phyloP scores from a whole-genome alignment of 345 rosid species.

The Citrus maxima region DNA sequence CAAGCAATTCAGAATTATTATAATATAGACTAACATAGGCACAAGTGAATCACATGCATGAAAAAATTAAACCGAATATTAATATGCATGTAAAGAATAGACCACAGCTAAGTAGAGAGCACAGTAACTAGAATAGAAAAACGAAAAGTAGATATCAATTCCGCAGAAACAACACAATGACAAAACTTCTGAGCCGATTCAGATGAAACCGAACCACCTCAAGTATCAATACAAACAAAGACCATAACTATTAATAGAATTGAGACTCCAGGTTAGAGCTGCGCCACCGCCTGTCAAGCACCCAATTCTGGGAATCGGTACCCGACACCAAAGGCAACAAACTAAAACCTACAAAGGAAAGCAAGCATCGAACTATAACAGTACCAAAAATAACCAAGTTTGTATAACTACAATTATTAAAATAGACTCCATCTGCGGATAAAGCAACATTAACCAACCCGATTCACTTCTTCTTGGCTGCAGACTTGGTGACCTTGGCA shows the following conservation, averaged over 20 bases:
- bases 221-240: not conserved
- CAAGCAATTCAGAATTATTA: too few relatives aligned
- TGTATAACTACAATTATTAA: not conserved
- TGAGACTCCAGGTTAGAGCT: not conserved
- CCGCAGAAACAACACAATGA: constrained; percentile 6
- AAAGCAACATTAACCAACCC: not conserved
- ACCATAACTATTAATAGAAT: not conserved
- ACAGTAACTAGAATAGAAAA: not conserved
- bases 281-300: constrained; percentile 18
- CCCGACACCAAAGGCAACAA: not conserved
- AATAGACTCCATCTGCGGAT: not conserved
- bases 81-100: too few relatives aligned
- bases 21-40: too few relatives aligned
- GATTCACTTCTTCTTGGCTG: constrained; percentile 26
- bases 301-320: constrained; percentile 4
- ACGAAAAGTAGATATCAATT: not conserved
- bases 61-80: too few relatives aligned
- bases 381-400: not conserved
- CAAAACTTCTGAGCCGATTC: not conserved
- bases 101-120: not conserved
- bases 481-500: constrained; percentile 35
- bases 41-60: too few relatives aligned
- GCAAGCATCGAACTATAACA: not conserved
- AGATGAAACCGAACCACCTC: not conserved
- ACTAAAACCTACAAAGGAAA: not conserved